A percentile compares a stretch with the other conserved stretches of the same genome.
These are phyloP conservation scores for Nannizziopsis barbatae DNA, from an alignment of 2,329 filamentous ascomycete species.

Conservation along the genomic window DNA sequence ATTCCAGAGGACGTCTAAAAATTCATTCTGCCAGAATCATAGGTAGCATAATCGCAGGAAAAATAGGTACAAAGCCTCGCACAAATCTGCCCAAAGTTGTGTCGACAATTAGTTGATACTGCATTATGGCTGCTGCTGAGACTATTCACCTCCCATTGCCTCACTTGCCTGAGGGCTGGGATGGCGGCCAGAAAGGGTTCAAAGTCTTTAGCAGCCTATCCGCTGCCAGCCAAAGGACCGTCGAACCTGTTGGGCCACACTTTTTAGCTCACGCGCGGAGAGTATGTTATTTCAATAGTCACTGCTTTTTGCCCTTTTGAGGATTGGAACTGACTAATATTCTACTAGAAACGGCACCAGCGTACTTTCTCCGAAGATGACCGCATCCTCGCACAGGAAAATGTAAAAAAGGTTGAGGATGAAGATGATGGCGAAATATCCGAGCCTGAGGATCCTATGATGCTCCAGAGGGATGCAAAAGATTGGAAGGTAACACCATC, in stretches of 20 bases:
- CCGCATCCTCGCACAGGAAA: slow-evolving; percentile 88
- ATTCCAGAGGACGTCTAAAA: not conserved
- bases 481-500: slow-evolving; percentile 78
- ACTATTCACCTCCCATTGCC: slow-evolving; percentile 46
- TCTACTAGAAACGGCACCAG: slow-evolving; percentile 62
- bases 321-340: not conserved
- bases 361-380: slow-evolving; percentile 98
- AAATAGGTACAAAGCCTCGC: not conserved
- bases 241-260: slow-evolving; percentile 93
- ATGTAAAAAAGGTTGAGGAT: slow-evolving; percentile 89
- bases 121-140: slow-evolving; percentile 47
- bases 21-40: slow-evolving; percentile 1
- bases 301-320: not conserved
- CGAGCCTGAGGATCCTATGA: slow-evolving; percentile 83
- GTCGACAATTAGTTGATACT: not conserved
- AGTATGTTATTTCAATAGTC: slow-evolving; percentile 39
- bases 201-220: slow-evolving; percentile 70
- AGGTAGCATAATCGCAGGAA: too few species aligned
- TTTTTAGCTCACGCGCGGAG: slow-evolving; percentile 95
- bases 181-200: slow-evolving; percentile 70
- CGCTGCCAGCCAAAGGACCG: slow-evolving; percentile 66
- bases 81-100: not conserved
- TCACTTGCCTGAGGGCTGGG: slow-evolving; percentile 67
- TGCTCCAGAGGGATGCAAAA: slow-evolving; percentile 89
- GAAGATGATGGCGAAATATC: slow-evolving; percentile 83